Evolutionary conservation across 805 yeast genomes (phyloP).

Genomic region (Candida saitoana): DNA sequence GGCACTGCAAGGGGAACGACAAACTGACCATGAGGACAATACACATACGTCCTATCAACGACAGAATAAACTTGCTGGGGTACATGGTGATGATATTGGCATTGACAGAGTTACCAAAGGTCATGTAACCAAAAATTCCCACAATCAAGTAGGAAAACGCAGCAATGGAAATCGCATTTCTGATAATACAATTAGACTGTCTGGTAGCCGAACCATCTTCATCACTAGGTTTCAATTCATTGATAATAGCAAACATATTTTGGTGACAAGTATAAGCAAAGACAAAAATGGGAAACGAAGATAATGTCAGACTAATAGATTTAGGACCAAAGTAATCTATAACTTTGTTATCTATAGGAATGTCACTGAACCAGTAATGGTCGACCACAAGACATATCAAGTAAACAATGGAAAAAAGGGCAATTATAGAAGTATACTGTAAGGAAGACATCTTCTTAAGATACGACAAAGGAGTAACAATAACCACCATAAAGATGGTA

Average conservation of each 20-base stretch:
- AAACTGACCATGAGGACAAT: conserved; percentile 70
- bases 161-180: conserved; percentile 54
- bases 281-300: conserved; percentile 69
- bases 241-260: conserved; percentile 71
- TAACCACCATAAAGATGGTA: conserved; percentile 41
- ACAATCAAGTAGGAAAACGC: conserved; percentile 56
- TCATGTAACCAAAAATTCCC: conserved; percentile 66
- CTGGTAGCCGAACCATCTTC: conserved; percentile 37
- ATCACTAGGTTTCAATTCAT: conserved; percentile 51
- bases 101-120: conserved; percentile 60
- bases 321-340: conserved; percentile 39
- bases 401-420: conserved; percentile 62
- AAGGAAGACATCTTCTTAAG: conserved; percentile 63
- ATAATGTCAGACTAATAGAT: conserved; percentile 36
- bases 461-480: conserved; percentile 62
- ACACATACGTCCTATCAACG: conserved; percentile 54
- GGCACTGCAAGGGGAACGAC: conserved; percentile 75
- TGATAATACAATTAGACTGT: conserved; percentile 47
- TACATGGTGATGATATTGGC: conserved; percentile 74
- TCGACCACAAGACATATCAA: conserved; percentile 52
- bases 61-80: conserved; percentile 45
- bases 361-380: conserved; percentile 37
- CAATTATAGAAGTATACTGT: conserved; percentile 67
- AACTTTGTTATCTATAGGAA: conserved; percentile 13
- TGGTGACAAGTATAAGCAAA: conserved; percentile 83